Percentiles rank a stretch among this genome's conserved stretches.
phyloP scores from a whole-genome alignment of 768 basidiomycete species.

The Pleurotus tuber-regium region DNA sequence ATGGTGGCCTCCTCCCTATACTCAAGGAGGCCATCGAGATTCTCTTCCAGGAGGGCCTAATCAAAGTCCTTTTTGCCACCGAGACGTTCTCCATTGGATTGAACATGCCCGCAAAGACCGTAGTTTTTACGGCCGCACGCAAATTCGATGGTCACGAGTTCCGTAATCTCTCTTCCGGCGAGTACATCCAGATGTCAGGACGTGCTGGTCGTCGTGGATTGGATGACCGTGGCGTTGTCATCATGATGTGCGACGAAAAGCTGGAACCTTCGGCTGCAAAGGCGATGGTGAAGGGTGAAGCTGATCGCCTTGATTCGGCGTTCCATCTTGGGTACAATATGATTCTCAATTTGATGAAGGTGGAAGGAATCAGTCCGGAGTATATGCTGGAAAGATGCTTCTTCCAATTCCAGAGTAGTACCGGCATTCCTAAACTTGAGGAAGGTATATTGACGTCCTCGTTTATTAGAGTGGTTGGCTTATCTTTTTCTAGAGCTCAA shows the following conservation, averaged over 20 bases:
- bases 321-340: constrained; percentile 99
- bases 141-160: constrained; percentile 98
- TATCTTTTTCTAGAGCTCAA: constrained; percentile 58
- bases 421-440: constrained; percentile 83
- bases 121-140: constrained; percentile 92
- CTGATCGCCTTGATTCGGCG: constrained; percentile 94
- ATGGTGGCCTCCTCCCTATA: constrained; percentile 95
- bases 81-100: constrained; percentile 98
- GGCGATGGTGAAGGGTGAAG: constrained; percentile 97
- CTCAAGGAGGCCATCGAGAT: constrained; percentile 99
- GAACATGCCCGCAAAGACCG: constrained; percentile 99
- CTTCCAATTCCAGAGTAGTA: constrained; percentile 96
- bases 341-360: constrained; percentile 97
- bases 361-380: constrained; percentile 97
- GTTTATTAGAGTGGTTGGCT: neutral
- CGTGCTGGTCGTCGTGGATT: constrained; percentile 95
- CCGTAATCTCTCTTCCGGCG: constrained; percentile 88
- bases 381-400: constrained; percentile 98
- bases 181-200: constrained; percentile 99
- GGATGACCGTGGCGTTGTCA: constrained; percentile 98
- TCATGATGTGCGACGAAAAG: constrained; percentile 99
- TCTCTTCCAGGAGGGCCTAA: constrained; percentile 95
- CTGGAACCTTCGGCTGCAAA: constrained; percentile 91
- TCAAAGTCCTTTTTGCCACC: constrained; percentile 97
- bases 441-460: constrained; percentile 53